Evolutionary conservation across 2,329 filamentous ascomycete genomes (phyloP).

Genomic region (Aspergillus fumigatus): DNA sequence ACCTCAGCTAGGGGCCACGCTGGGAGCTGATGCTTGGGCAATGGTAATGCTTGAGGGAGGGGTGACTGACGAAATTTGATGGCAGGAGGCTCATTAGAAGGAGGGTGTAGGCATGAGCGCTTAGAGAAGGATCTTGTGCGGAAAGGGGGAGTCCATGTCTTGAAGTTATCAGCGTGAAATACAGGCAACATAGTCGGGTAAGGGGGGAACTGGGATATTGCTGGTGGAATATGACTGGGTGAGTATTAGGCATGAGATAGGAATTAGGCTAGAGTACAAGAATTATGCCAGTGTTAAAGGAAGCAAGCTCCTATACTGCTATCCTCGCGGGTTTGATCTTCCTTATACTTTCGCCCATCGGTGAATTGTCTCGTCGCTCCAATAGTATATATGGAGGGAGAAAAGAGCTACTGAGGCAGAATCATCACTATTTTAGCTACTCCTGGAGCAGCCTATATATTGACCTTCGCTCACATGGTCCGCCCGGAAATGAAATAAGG

Average conservation of each 20-base stretch:
- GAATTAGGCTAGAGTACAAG: not conserved
- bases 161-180: too few relatives aligned
- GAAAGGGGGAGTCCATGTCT: too few relatives aligned
- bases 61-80: too few relatives aligned
- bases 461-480: not conserved
- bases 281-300: not conserved
- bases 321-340: not conserved
- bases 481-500: not conserved
- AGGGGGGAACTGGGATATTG: too few relatives aligned
- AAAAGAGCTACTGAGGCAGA: not conserved
- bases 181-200: too few relatives aligned
- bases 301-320: not conserved
- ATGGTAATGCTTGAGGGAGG: too few relatives aligned
- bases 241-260: not conserved
- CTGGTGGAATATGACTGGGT: too few relatives aligned
- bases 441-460: not conserved
- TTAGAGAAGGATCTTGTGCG: too few relatives aligned
- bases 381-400: not conserved
- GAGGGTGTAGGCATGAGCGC: too few relatives aligned
- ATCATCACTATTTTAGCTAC: not conserved
- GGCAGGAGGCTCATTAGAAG: too few relatives aligned
- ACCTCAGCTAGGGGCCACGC: too few relatives aligned
- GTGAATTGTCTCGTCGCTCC: not conserved
- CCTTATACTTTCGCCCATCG: conserved; percentile 1
- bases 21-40: too few relatives aligned